A percentile compares a stretch with the other conserved stretches of the same genome.
Conservation (phyloP, 345 rosid genomes). For the Syzygium oleosum region DNA sequence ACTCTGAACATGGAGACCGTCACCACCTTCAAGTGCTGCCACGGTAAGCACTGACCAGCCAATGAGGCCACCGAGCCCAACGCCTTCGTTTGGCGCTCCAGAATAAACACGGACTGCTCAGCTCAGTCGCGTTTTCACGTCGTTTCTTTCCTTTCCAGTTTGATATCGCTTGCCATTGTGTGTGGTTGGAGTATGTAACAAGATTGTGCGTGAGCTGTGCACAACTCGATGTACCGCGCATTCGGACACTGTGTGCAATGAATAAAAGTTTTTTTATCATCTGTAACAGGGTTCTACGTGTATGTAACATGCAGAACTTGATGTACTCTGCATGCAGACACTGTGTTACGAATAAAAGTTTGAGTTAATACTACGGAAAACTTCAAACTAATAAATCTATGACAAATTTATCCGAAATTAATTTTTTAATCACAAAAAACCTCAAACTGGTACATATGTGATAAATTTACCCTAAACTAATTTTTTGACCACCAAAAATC, state of each 20-base stretch:
- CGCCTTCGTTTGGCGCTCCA: background rate
- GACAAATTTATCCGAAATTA: too few species aligned
- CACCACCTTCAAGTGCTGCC: background rate
- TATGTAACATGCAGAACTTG: background rate
- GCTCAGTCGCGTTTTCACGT: background rate
- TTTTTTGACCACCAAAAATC: too few species aligned
- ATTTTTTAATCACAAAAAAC: too few species aligned
- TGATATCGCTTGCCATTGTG: background rate
- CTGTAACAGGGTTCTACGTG: too few species aligned
- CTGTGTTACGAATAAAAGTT: background rate
- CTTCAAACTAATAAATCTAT: too few species aligned
- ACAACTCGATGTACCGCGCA: background rate
- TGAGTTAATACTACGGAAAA: background rate
- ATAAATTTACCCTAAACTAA: too few species aligned
- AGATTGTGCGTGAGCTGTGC: background rate
- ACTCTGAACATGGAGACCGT: background rate
- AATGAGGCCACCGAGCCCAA: background rate
- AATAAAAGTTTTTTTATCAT: background rate
- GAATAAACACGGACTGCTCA: background rate
- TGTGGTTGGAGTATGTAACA: background rate
- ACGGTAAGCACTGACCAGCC: background rate
- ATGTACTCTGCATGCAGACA: background rate
- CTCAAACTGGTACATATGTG: too few species aligned
- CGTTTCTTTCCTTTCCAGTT: background rate
- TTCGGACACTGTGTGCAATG: background rate